Conservation (phyloP, 2,329 filamentous ascomycete genomes). For the Rutstroemia sp. region DNA sequence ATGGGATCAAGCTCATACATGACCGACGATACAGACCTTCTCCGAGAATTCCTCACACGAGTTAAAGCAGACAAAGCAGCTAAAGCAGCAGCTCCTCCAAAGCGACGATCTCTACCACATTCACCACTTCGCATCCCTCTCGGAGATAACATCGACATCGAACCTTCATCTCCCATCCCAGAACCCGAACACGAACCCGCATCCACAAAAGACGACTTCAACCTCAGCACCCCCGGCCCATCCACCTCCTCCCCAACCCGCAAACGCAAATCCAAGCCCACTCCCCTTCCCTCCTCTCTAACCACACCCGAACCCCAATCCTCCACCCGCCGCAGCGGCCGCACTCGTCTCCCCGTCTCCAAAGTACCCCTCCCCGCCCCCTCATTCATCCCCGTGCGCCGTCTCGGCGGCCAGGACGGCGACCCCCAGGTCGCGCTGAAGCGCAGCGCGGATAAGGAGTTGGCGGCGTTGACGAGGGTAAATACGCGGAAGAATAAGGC, state of each 20-base stretch:
- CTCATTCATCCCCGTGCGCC: constrained; percentile 27
- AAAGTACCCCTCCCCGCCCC: constrained; percentile 23
- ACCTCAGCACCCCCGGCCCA: constrained; percentile 12
- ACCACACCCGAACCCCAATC: constrained; percentile 14
- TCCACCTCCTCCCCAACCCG: constrained; percentile 16
- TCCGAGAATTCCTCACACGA: constrained; percentile 31
- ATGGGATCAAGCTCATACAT: constrained; percentile 13
- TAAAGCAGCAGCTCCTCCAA: constrained; percentile 23
- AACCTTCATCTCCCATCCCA: constrained; percentile 18
- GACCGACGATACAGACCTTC: constrained; percentile 30
- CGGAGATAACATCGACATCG: constrained; percentile 14
- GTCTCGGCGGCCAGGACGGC: constrained; percentile 24
- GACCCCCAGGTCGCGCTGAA: constrained; percentile 25
- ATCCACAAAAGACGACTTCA: constrained; percentile 18
- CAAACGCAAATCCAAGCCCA: constrained; percentile 11
- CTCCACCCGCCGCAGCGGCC: constrained; percentile 25
- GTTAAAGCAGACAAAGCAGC: constrained; percentile 32
- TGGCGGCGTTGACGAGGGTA: constrained; percentile 35
- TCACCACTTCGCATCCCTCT: constrained; percentile 27
- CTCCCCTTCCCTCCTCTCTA: constrained; percentile 11
- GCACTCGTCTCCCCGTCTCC: constrained; percentile 25
- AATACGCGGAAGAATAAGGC: constrained; percentile 42
- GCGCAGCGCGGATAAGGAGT: constrained; percentile 35
- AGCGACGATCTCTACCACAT: constrained; percentile 26
- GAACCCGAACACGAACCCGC: not conserved